Evolutionary conservation across 2,329 filamentous ascomycete species (phyloP).

Genomic region (Ascochyta pisi): DNA sequence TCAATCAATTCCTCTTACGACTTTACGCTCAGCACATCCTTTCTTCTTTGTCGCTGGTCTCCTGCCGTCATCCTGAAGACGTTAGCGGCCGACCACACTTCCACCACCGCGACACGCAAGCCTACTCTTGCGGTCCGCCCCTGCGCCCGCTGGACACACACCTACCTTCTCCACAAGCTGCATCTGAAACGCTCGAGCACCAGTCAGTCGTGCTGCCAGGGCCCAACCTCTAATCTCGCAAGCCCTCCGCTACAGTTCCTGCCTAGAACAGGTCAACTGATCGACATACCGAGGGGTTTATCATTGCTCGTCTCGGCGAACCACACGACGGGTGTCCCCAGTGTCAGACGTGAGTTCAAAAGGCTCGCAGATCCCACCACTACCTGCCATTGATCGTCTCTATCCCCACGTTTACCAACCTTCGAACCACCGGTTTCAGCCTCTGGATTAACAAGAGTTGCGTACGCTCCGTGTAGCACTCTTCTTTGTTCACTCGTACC

Average conservation of each 20-base stretch:
- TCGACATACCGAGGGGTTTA: constrained; percentile 47
- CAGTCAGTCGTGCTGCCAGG: constrained; percentile 41
- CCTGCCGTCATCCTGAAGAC: constrained; percentile 32
- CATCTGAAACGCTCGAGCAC: constrained; percentile 50
- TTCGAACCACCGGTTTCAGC: constrained; percentile 47
- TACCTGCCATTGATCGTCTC: constrained; percentile 54
- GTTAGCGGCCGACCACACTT: constrained; percentile 28
- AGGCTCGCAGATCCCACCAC: constrained; percentile 58
- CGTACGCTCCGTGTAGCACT: constrained; percentile 36
- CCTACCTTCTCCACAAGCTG: constrained; percentile 41
- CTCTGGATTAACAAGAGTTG: constrained; percentile 29
- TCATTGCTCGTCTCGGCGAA: constrained; percentile 46
- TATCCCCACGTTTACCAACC: constrained; percentile 56
- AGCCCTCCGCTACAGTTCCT: constrained; percentile 47
- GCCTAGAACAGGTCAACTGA: constrained; percentile 44
- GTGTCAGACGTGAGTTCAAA: constrained; percentile 50
- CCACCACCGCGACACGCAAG: constrained; percentile 36
- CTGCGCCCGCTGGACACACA: constrained; percentile 32
- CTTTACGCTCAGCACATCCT: constrained; percentile 39
- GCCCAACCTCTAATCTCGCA: constrained; percentile 45
- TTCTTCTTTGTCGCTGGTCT: constrained; percentile 45
- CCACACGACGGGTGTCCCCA: constrained; percentile 43
- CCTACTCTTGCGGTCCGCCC: constrained; percentile 33
- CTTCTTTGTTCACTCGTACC: constrained; percentile 33
- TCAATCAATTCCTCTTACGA: constrained; percentile 44